Conservation (phyloP, 1,284 basidiomycete species). For the Inonotus hispidus region DNA sequence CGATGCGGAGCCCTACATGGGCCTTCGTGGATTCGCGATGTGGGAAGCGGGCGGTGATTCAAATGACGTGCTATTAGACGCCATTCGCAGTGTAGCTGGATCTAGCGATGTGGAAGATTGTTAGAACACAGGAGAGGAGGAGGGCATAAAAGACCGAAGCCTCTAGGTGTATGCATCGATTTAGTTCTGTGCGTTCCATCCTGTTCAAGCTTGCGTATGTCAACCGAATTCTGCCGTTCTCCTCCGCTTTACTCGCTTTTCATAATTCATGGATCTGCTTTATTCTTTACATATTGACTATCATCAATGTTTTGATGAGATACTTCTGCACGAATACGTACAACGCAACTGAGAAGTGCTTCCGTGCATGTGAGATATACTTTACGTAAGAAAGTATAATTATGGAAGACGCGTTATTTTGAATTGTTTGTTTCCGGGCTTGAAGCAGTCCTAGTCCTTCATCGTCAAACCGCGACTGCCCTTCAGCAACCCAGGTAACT, state of each 20-base stretch:
- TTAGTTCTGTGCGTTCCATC: too few relatives aligned
- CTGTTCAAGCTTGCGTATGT: too few relatives aligned
- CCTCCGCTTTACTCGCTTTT: too few relatives aligned
- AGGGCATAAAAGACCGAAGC: too few relatives aligned
- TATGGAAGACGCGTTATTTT: background rate
- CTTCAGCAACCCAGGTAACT: background rate
- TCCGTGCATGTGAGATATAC: too few relatives aligned
- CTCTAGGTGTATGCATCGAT: too few relatives aligned
- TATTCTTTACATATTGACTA: background rate
- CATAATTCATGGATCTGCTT: too few relatives aligned
- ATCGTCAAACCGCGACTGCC: background rate
- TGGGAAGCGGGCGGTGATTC: conserved; percentile 62
- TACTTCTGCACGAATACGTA: too few relatives aligned
- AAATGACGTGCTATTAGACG: conserved; percentile 48
- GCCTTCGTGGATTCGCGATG: conserved; percentile 57
- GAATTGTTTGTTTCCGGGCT: background rate
- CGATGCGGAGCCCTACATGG: too few relatives aligned
- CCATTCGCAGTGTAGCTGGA: conserved; percentile 41
- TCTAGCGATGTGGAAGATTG: conserved; percentile 23
- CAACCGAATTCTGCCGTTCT: too few relatives aligned
- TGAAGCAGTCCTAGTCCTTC: too few relatives aligned
- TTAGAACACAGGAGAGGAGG: background rate
- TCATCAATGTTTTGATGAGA: background rate
- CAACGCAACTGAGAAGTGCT: too few relatives aligned
- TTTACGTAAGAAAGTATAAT: background rate